These are phyloP conservation scores for Vinca minor DNA, from an alignment of 257 asterid genomes.

Conservation along the genomic window DNA sequence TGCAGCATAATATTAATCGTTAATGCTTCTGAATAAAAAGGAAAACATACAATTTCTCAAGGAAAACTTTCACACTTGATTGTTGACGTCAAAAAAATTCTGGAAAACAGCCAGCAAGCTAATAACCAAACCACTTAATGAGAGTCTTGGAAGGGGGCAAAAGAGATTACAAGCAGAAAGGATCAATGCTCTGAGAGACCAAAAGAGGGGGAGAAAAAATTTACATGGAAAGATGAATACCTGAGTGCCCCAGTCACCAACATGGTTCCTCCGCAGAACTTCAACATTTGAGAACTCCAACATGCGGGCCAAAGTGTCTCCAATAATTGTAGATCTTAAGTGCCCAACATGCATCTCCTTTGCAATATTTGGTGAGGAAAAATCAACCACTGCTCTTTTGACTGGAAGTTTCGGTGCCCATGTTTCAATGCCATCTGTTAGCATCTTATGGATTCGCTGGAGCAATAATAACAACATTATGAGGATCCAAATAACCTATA, in stretches of 20 bases:
- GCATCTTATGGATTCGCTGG: slow-evolving; percentile 83
- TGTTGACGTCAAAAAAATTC: neutral
- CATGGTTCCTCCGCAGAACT: slow-evolving; percentile 87
- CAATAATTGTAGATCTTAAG: slow-evolving; percentile 87
- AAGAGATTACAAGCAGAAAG: neutral
- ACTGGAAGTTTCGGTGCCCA: slow-evolving; percentile 89
- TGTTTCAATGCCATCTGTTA: slow-evolving; percentile 58
- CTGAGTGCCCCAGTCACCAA: slow-evolving; percentile 99
- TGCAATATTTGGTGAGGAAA: slow-evolving; percentile 94
- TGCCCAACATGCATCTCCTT: slow-evolving; percentile 99
- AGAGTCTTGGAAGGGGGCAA: neutral
- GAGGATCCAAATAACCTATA: neutral
- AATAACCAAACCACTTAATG: neutral
- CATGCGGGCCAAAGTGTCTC: slow-evolving; percentile 93
- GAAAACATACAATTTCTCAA: neutral
- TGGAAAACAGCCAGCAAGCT: neutral
- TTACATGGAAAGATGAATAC: slow-evolving; percentile 28
- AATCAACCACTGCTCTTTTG: slow-evolving; percentile 76
- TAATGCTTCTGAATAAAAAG: slow-evolving; percentile 14
- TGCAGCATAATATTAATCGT: slow-evolving; percentile 31
- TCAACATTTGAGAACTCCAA: slow-evolving; percentile 79
- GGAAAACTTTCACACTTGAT: neutral
- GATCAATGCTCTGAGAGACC: no score
- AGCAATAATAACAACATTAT: slow-evolving; percentile 10
- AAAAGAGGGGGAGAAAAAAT: neutral